phyloP scores from a whole-genome alignment of 805 yeast species.

The Suhomyces canberraensis region DNA sequence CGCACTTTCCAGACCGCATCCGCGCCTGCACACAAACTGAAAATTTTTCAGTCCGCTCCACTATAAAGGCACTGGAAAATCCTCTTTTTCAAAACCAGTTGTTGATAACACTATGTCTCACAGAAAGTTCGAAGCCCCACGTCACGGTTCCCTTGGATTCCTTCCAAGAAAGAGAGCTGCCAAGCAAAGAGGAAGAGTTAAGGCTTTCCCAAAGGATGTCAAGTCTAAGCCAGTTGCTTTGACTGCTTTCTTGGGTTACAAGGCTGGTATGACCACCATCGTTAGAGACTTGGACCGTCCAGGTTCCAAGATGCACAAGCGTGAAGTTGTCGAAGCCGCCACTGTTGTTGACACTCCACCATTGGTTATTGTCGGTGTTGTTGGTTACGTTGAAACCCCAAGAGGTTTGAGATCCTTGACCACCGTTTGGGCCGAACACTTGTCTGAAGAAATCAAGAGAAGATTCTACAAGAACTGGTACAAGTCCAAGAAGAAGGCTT shows the following conservation, averaged over 20 bases:
- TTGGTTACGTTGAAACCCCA: constrained; percentile 99
- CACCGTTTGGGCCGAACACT: constrained; percentile 99
- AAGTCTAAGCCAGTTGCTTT: constrained; percentile 96
- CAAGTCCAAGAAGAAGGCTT: constrained; percentile 99
- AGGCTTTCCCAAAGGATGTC: constrained; percentile 99
- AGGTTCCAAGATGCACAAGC: constrained; percentile 99
- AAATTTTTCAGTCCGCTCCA: constrained; percentile 11
- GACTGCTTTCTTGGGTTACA: constrained; percentile 99
- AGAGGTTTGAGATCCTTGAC: constrained; percentile 99
- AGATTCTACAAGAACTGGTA: constrained; percentile 99
- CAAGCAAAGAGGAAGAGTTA: constrained; percentile 97
- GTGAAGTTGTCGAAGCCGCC: constrained; percentile 99
- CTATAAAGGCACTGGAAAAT: constrained; percentile 3
- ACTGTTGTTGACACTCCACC: constrained; percentile 99
- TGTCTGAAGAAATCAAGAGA: constrained; percentile 98
- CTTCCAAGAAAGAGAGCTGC: constrained; percentile 99
- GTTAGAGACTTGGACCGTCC: constrained; percentile 99
- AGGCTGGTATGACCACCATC: constrained; percentile 99
- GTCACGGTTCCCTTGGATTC: constrained; percentile 99
- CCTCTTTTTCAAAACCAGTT: constrained; percentile 20
- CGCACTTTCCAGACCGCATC: no score
- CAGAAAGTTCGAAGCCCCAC: constrained; percentile 99
- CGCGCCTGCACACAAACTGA: constrained; percentile 11
- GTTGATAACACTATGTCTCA: constrained; percentile 75
- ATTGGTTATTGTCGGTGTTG: constrained; percentile 98